A percentile compares a stretch with the other conserved stretches of the same genome.
These are phyloP conservation scores for Diospyros lotus DNA, from an alignment of 148 eudicot genomes.

Conservation along the genomic window DNA sequence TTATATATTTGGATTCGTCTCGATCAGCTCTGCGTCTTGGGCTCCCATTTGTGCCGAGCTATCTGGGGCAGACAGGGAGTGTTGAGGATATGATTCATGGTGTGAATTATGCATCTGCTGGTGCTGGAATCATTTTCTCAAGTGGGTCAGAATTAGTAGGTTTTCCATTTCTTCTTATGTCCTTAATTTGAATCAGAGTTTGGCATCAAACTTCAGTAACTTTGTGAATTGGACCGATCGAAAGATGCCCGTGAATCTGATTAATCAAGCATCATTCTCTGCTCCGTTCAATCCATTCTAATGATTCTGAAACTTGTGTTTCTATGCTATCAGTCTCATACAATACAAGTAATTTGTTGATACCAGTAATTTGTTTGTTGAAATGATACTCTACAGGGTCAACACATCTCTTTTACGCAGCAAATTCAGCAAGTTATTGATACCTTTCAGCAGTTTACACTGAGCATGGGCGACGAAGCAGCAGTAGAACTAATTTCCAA, in stretches of 20 bases:
- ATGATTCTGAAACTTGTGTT: neutral
- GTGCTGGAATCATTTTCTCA: constrained; percentile 85
- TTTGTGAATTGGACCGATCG: no score
- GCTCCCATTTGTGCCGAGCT: constrained; percentile 81
- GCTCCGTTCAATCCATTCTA: no score
- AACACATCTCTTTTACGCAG: constrained; percentile 76
- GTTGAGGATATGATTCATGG: constrained; percentile 76
- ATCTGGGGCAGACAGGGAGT: constrained; percentile 59
- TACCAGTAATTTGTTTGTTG: neutral
- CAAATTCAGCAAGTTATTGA: constrained; percentile 81
- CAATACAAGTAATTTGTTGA: no score
- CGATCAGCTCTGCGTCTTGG: constrained; percentile 65
- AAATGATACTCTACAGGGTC: constrained; percentile 50
- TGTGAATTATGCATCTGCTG: constrained; percentile 96
- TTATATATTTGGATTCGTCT: neutral
- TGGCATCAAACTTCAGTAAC: neutral
- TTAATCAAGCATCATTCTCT: neutral
- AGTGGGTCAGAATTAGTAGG: constrained; percentile 85
- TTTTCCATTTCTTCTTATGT: neutral
- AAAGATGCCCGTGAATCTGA: neutral
- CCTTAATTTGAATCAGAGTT: neutral
- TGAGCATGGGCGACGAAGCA: constrained; percentile 67
- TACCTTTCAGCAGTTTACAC: constrained; percentile 64
- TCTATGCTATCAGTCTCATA: neutral
- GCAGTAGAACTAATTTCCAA: constrained; percentile 53